Evolutionary conservation across 2,329 filamentous ascomycete species (phyloP).

Genomic region (Botryosphaeria dothidea): DNA sequence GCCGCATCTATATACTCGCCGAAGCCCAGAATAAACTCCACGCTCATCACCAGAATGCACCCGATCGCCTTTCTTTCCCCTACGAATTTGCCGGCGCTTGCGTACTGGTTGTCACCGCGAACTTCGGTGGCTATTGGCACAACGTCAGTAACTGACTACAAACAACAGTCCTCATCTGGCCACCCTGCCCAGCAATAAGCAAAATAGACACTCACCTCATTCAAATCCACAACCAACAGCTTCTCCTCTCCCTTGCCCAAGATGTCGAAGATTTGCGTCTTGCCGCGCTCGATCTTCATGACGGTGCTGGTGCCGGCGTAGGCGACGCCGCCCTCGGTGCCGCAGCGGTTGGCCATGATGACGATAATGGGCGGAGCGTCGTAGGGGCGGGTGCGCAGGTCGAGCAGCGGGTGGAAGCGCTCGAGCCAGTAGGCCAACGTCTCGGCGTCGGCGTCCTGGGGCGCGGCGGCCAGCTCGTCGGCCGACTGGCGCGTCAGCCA

Average conservation of each 20-base stretch:
- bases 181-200: neutral
- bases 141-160: neutral
- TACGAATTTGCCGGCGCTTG: neutral
- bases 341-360: constrained; percentile 70
- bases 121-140: constrained; percentile 23
- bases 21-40: neutral
- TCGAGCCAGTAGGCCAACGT: constrained; percentile 76
- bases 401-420: constrained; percentile 62
- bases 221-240: constrained; percentile 68
- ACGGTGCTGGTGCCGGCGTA: constrained; percentile 77
- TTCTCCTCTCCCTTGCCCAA: constrained; percentile 71
- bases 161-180: too few relatives aligned
- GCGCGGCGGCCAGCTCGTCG: constrained; percentile 50
- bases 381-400: neutral
- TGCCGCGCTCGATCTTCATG: constrained; percentile 64
- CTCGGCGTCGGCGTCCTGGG: constrained; percentile 65
- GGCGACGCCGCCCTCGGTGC: constrained; percentile 63
- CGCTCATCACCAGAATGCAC: neutral
- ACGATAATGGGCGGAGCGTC: constrained; percentile 59
- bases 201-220: constrained; percentile 31
- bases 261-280: constrained; percentile 68
- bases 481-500: constrained; percentile 65
- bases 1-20: neutral
- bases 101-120: constrained; percentile 18
- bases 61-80: too few relatives aligned